Conservation (phyloP, 495 filamentous ascomycete genomes). For the Penicillium lagena region DNA sequence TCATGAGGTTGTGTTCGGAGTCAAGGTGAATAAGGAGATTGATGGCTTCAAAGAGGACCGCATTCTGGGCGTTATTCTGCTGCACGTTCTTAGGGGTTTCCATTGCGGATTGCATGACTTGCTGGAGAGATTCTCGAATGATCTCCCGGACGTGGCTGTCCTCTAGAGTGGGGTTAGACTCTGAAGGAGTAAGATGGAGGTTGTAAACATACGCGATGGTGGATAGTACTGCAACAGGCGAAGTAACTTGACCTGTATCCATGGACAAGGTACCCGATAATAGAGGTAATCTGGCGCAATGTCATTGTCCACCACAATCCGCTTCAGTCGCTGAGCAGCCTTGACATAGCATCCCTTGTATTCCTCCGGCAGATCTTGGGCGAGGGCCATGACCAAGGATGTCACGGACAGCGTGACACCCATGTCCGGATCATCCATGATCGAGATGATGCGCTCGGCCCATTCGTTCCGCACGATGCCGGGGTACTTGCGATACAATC, state of each 20-base stretch:
- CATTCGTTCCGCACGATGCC: constrained; percentile 92
- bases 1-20: constrained; percentile 91
- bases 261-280: constrained; percentile 98
- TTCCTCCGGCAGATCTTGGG: constrained; percentile 85
- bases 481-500: constrained; percentile 90
- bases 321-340: constrained; percentile 81
- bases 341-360: constrained; percentile 95
- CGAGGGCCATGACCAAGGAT: constrained; percentile 91
- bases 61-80: constrained; percentile 99
- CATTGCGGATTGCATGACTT: constrained; percentile 82
- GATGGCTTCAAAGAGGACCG: constrained; percentile 96
- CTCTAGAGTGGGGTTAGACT: constrained; percentile 44
- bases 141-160: constrained; percentile 87
- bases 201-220: constrained; percentile 67
- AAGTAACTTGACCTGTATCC: constrained; percentile 95
- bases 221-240: constrained; percentile 92
- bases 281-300: constrained; percentile 87
- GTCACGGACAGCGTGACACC: constrained; percentile 94
- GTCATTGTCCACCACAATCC: constrained; percentile 82
- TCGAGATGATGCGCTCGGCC: constrained; percentile 92
- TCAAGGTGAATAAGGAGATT: constrained; percentile 99
- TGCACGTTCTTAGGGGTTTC: constrained; percentile 98
- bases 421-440: constrained; percentile 96
- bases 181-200: neutral
- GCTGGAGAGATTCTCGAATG: constrained; percentile 85